A percentile compares a stretch with the other conserved stretches of the same genome.
These are phyloP conservation scores for Eimeria tenella DNA, from an alignment of 169 alveolate genomes.

Conservation along the genomic window DNA sequence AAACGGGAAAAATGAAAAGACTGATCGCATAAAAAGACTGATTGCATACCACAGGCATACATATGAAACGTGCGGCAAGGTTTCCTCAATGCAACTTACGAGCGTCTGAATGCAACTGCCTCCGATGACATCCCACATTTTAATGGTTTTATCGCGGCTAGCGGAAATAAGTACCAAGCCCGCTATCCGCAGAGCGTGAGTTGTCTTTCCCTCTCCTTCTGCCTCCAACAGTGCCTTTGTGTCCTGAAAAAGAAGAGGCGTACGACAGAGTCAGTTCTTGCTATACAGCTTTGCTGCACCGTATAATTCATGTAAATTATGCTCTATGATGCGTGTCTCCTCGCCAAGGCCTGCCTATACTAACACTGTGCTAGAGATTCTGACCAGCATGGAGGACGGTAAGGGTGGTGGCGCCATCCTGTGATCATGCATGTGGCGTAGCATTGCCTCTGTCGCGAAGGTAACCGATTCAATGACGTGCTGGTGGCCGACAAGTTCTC, in stretches of 20 bases:
- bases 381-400: conserved; percentile 63
- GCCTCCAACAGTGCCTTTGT: not conserved
- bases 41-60: not conserved
- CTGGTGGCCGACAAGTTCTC: conserved; percentile 68
- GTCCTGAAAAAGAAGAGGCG: conserved; percentile 3
- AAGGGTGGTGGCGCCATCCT: conserved; percentile 67
- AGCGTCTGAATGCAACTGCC: conserved; percentile 48
- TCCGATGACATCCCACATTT: conserved; percentile 56
- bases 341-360: not conserved
- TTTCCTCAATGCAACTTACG: conserved; percentile 10
- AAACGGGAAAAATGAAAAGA: not conserved
- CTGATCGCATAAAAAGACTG: not conserved
- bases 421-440: conserved; percentile 40
- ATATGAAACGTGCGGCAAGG: not conserved
- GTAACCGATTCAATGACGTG: conserved; percentile 65
- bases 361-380: not conserved
- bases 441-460: conserved; percentile 75
- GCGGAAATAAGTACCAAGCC: conserved; percentile 58
- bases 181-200: conserved; percentile 7
- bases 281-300: no score
- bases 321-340: not conserved
- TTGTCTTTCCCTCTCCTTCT: not conserved
- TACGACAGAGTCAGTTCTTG: not conserved
- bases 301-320: no score
- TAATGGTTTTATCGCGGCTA: conserved; percentile 46